Evolutionary conservation across 192 early-diverging fungal species (phyloP).

Genomic region (Backusella macrospora): DNA sequence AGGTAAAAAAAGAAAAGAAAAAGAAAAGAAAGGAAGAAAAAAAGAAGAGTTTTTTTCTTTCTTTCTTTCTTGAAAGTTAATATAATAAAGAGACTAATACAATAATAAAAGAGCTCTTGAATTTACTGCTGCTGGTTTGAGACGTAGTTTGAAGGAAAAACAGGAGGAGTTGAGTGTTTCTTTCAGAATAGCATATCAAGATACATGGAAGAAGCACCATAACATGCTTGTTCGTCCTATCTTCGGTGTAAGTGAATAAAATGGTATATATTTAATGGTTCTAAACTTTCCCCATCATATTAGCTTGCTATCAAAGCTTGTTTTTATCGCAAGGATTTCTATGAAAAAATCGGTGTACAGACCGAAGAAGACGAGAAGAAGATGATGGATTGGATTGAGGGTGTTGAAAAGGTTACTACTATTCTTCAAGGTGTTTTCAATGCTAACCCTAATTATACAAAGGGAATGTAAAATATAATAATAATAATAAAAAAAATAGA

Average conservation of each 20-base stretch:
- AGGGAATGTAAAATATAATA: conserved; percentile 25
- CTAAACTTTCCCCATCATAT: neutral
- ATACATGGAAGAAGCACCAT: conserved; percentile 67
- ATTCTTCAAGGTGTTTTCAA: conserved; percentile 64
- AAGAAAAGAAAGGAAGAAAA: too few species aligned
- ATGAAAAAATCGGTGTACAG: conserved; percentile 73
- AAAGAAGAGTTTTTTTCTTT: conserved; percentile 8
- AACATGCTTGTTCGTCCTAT: conserved; percentile 62
- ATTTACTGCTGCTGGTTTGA: conserved; percentile 66
- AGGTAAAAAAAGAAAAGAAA: too few species aligned
- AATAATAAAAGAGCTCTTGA: conserved; percentile 60
- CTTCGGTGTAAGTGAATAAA: conserved; percentile 52
- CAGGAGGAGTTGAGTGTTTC: conserved; percentile 63
- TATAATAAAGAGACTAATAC: neutral
- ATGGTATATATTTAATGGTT: neutral
- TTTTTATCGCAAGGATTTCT: conserved; percentile 83
- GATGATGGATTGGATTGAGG: conserved; percentile 67
- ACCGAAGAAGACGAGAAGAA: conserved; percentile 55
- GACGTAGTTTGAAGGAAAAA: conserved; percentile 50
- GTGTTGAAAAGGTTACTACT: conserved; percentile 69
- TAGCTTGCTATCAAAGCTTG: conserved; percentile 88
- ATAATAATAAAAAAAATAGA: conserved; percentile 8
- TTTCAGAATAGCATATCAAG: conserved; percentile 66
- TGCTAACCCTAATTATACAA: conserved; percentile 22
- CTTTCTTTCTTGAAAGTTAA: neutral